A percentile compares a stretch with the other conserved stretches of the same genome.
phyloP scores from a whole-genome alignment of 2,329 filamentous ascomycete species.

The Neofusicoccum kwambonambiense region DNA sequence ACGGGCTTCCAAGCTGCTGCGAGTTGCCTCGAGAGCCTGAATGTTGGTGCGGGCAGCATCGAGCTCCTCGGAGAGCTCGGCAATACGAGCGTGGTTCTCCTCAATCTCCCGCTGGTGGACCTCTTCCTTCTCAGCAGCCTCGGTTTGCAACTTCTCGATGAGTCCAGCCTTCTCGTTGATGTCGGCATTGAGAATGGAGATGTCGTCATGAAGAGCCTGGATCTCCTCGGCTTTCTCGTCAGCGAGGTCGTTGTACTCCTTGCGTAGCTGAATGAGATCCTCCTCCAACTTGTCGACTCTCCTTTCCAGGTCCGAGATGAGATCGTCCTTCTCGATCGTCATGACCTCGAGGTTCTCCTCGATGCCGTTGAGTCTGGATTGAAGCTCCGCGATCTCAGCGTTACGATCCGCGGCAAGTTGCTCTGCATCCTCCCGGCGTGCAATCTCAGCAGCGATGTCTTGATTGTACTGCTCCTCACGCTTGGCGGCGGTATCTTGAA shows the following conservation, averaged over 20 bases:
- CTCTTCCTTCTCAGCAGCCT: conserved; percentile 31
- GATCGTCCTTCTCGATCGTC: conserved; percentile 33
- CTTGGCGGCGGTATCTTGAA: conserved; percentile 38
- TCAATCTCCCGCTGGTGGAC: conserved; percentile 27
- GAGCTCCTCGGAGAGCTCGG: conserved; percentile 24
- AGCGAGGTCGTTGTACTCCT: conserved; percentile 32
- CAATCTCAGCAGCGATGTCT: conserved; percentile 40
- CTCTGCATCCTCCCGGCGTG: conserved; percentile 39
- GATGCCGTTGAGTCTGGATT: conserved; percentile 33
- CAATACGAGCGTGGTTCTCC: conserved; percentile 31
- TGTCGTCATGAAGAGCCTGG: conserved; percentile 27
- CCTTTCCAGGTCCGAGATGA: conserved; percentile 31
- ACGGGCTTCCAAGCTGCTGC: conserved; percentile 32
- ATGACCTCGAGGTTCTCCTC: conserved; percentile 30
- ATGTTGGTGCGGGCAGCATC: conserved; percentile 20
- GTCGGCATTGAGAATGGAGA: conserved; percentile 35
- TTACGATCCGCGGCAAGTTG: conserved; percentile 33
- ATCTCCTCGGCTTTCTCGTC: conserved; percentile 30
- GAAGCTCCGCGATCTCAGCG: conserved; percentile 34
- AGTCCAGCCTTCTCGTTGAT: conserved; percentile 32
- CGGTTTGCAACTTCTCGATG: conserved; percentile 30
- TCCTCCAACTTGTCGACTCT: conserved; percentile 35
- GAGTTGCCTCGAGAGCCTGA: conserved; percentile 27
- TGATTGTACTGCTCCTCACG: conserved; percentile 40
- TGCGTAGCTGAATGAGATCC: conserved; percentile 33